A percentile compares a stretch with the other conserved stretches of the same genome.
phyloP scores from a whole-genome alignment of 257 asterid species.

The Perilla frutescens region DNA sequence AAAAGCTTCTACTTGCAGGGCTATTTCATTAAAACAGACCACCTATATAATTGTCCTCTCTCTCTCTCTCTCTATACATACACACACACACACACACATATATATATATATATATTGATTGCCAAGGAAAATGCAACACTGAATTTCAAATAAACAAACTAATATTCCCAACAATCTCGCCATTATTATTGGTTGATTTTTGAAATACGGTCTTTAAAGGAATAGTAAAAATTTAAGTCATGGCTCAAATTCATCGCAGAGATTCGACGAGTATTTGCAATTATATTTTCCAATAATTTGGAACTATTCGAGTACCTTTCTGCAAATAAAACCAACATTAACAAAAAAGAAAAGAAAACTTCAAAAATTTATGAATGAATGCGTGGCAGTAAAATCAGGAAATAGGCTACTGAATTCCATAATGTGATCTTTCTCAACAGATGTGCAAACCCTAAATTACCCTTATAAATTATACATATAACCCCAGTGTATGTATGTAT shows the following conservation, averaged over 20 bases:
- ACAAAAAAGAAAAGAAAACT: conserved; percentile 4
- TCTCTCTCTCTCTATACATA: not conserved
- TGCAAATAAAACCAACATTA: not conserved
- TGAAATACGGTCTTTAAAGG: conserved; percentile 4
- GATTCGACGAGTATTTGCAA: not conserved
- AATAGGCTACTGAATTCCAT: conserved; percentile 64
- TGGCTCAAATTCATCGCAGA: too few relatives aligned
- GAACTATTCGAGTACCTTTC: conserved; percentile 4
- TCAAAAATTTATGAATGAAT: conserved; percentile 38
- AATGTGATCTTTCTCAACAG: conserved; percentile 30
- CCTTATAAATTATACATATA: not conserved
- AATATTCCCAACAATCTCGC: conserved; percentile 28
- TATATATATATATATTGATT: not conserved
- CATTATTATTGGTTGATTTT: conserved; percentile 19
- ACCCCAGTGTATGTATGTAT: not conserved
- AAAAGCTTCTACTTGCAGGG: conserved; percentile 32
- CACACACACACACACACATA: too few relatives aligned
- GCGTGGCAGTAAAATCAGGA: conserved; percentile 37
- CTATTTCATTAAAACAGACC: conserved; percentile 24
- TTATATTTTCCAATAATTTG: not conserved
- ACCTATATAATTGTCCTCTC: not conserved
- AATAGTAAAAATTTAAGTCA: not conserved
- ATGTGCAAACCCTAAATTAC: not conserved
- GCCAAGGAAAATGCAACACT: not conserved
- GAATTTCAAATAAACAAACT: not conserved